Conservation (phyloP, 306 rosid genomes). For the Inga leiocalycina region DNA sequence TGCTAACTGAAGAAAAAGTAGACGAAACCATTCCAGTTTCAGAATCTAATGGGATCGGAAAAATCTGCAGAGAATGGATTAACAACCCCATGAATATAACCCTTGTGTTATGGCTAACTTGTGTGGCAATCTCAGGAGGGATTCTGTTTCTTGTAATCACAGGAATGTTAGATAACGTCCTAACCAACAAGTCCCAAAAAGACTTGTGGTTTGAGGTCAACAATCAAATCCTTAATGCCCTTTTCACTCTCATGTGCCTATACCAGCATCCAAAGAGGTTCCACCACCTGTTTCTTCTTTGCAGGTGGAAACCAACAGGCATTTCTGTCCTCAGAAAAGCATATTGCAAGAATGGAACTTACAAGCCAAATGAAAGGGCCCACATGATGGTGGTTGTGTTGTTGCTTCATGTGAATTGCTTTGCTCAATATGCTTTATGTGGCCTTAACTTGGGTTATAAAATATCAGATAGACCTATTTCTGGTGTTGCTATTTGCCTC, state of each 20-base stretch:
- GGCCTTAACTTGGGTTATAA: slow-evolving; percentile 58
- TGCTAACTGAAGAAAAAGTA: slow-evolving; percentile 27
- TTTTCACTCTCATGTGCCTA: slow-evolving; percentile 67
- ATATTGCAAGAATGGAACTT: slow-evolving; percentile 56
- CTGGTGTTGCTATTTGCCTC: slow-evolving; percentile 49
- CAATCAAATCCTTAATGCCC: slow-evolving; percentile 70
- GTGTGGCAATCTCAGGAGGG: slow-evolving; percentile 56
- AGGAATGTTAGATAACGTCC: slow-evolving; percentile 54
- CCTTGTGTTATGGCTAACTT: slow-evolving; percentile 52
- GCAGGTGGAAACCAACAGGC: slow-evolving; percentile 59
- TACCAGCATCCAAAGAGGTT: slow-evolving; percentile 63
- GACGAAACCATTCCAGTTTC: slow-evolving; percentile 21
- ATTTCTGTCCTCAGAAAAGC: slow-evolving; percentile 39
- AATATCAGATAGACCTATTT: slow-evolving; percentile 47
- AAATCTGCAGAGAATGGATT: slow-evolving; percentile 49
- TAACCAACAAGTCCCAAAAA: slow-evolving; percentile 46
- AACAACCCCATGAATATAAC: slow-evolving; percentile 58
- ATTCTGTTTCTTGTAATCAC: slow-evolving; percentile 68
- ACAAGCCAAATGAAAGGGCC: slow-evolving; percentile 53
- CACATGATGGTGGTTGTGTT: slow-evolving; percentile 57
- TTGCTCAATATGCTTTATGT: slow-evolving; percentile 70
- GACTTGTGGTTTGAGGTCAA: slow-evolving; percentile 62
- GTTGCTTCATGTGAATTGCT: slow-evolving; percentile 63
- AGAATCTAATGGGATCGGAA: slow-evolving; percentile 28
- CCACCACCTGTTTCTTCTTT: slow-evolving; percentile 53